A percentile compares a stretch with the other conserved stretches of the same genome.
Conservation (phyloP, 768 basidiomycete genomes). For the Russula sp. region DNA sequence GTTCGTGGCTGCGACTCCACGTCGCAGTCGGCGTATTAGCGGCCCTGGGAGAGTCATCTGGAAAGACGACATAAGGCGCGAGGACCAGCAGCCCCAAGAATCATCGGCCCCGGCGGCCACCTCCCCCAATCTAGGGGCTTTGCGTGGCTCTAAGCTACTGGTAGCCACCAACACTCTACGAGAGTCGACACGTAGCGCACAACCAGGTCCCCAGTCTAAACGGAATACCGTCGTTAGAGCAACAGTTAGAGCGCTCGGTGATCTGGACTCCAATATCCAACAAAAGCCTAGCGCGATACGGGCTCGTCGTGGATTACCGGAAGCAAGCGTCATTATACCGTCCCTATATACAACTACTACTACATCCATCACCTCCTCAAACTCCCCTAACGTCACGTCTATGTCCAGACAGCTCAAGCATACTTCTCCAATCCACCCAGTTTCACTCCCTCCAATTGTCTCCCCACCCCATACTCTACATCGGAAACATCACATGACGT, state of each 20-base stretch:
- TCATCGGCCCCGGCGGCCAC: not conserved
- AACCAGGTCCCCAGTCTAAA: not conserved
- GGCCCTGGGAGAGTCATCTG: not conserved
- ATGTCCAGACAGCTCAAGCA: not conserved
- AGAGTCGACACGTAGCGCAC: not conserved
- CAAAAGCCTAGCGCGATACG: not conserved
- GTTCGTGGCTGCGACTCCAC: constrained; percentile 11
- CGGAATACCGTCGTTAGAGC: not conserved
- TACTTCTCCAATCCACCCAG: not conserved
- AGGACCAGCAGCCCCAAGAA: not conserved
- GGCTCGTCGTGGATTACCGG: constrained; percentile 14
- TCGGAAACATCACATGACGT: constrained; percentile 20
- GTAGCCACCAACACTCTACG: not conserved
- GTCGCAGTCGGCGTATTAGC: constrained; percentile 11
- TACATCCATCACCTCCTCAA: not conserved
- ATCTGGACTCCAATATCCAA: not conserved
- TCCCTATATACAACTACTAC: not conserved
- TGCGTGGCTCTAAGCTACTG: not conserved
- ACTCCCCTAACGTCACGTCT: not conserved
- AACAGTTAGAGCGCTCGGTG: not conserved
- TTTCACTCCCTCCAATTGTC: constrained; percentile 19
- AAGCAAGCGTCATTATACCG: constrained; percentile 1
- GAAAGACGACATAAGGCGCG: not conserved
- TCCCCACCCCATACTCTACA: constrained; percentile 14
- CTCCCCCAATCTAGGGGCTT: not conserved